Evolutionary conservation across 1,284 basidiomycete genomes (phyloP).

Genomic region (Rhodotorula sp.): DNA sequence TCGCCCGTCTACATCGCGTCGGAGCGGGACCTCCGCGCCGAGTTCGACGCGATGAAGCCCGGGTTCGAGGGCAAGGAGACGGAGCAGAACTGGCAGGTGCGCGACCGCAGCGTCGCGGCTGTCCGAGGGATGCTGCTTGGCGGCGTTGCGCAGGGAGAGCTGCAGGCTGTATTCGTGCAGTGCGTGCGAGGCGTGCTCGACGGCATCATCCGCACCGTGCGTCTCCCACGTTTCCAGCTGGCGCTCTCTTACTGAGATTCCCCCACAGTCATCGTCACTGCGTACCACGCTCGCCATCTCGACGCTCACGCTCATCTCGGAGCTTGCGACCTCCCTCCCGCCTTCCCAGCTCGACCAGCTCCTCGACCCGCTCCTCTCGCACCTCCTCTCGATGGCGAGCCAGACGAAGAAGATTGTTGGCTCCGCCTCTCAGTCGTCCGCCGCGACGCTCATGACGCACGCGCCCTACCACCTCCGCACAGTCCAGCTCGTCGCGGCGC

Average conservation of each 20-base stretch:
- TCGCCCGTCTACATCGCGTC: constrained; percentile 70
- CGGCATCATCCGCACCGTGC: constrained; percentile 79
- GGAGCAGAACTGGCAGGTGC: constrained; percentile 89
- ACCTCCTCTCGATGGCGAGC: constrained; percentile 81
- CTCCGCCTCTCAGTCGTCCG: constrained; percentile 75
- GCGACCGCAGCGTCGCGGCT: constrained; percentile 75
- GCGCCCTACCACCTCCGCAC: constrained; percentile 70
- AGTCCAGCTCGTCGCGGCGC: constrained; percentile 70
- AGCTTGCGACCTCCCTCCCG: constrained; percentile 72
- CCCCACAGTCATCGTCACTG: constrained; percentile 71
- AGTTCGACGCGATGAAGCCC: constrained; percentile 75
- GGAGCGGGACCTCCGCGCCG: constrained; percentile 76
- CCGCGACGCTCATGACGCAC: constrained; percentile 68
- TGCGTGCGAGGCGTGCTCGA: constrained; percentile 76
- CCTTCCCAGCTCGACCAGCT: constrained; percentile 67
- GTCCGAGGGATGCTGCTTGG: constrained; percentile 86
- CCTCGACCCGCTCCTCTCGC: constrained; percentile 71
- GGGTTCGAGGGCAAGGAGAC: constrained; percentile 92
- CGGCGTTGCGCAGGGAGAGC: constrained; percentile 58
- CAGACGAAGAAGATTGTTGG: constrained; percentile 95
- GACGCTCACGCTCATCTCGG: constrained; percentile 74
- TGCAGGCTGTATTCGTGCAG: constrained; percentile 70
- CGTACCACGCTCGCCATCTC: constrained; percentile 86
- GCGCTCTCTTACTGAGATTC: neutral
- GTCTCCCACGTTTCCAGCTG: constrained; percentile 46